These are phyloP conservation scores for Blastosporella zonata DNA, from an alignment of 1,284 basidiomycete genomes.

Conservation along the genomic window DNA sequence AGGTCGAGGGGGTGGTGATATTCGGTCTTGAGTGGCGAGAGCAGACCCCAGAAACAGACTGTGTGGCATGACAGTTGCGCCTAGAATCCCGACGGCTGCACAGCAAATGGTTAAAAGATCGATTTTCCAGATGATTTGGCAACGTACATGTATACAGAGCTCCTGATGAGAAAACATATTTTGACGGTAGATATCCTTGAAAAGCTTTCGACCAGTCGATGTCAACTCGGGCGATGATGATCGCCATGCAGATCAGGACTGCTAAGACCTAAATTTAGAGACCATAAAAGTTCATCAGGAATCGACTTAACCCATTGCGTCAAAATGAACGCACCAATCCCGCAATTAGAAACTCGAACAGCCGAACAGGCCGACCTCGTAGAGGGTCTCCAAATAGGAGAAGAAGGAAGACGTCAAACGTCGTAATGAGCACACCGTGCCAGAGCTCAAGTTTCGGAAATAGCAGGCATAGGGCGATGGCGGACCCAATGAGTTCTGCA, in stretches of 20 bases:
- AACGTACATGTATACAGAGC: constrained; percentile 77
- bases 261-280: constrained; percentile 59
- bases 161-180: constrained; percentile 55
- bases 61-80: constrained; percentile 90
- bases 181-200: constrained; percentile 82
- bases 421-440: constrained; percentile 82
- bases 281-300: neutral
- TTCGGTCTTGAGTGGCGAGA: constrained; percentile 77
- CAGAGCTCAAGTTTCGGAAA: constrained; percentile 80
- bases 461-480: constrained; percentile 67
- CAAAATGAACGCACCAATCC: constrained; percentile 48
- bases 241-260: constrained; percentile 79
- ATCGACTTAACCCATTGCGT: neutral
- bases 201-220: constrained; percentile 82
- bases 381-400: constrained; percentile 62
- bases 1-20: constrained; percentile 28
- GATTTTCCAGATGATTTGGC: neutral
- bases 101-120: neutral
- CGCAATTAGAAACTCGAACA: constrained; percentile 83
- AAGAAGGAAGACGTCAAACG: constrained; percentile 79
- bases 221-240: constrained; percentile 73
- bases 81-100: constrained; percentile 77
- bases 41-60: constrained; percentile 87
- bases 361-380: constrained; percentile 53
- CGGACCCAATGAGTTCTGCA: constrained; percentile 73